phyloP scores from a whole-genome alignment of 192 early-diverging fungal genomes.

The Backusella tarrabulga region DNA sequence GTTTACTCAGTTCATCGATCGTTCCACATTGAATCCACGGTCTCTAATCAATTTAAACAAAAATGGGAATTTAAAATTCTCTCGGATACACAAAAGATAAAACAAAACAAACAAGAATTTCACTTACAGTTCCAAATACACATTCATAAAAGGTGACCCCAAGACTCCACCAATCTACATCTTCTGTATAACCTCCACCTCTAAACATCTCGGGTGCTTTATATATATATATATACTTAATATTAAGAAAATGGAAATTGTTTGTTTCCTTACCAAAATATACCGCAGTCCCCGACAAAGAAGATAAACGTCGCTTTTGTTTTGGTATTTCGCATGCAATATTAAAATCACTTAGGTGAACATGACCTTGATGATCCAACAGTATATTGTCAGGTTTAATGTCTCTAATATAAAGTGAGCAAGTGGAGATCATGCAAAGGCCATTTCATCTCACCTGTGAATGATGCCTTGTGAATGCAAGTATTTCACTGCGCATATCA shows the following conservation, averaged over 20 bases:
- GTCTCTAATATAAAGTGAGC: conserved; percentile 47
- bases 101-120: not conserved
- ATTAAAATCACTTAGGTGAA: conserved; percentile 94
- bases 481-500: conserved; percentile 77
- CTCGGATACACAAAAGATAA: not conserved
- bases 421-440: not conserved
- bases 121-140: conserved; percentile 65
- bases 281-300: conserved; percentile 84
- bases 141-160: conserved; percentile 91
- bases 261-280: conserved; percentile 71
- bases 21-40: conserved; percentile 65
- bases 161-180: conserved; percentile 95
- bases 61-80: conserved; percentile 1
- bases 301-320: conserved; percentile 62
- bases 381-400: conserved; percentile 94
- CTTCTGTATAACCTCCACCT: conserved; percentile 70
- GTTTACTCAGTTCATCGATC: conserved; percentile 56
- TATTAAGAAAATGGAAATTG: not conserved
- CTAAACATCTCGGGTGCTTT: conserved; percentile 70
- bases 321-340: conserved; percentile 74
- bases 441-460: conserved; percentile 55
- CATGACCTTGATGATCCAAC: conserved; percentile 78
- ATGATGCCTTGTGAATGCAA: conserved; percentile 82
- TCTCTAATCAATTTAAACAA: conserved; percentile 20
- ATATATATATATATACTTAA: not conserved